Evolutionary conservation across 352 stramenopile species (phyloP).

Genomic region (Poterioochromonas sp.): DNA sequence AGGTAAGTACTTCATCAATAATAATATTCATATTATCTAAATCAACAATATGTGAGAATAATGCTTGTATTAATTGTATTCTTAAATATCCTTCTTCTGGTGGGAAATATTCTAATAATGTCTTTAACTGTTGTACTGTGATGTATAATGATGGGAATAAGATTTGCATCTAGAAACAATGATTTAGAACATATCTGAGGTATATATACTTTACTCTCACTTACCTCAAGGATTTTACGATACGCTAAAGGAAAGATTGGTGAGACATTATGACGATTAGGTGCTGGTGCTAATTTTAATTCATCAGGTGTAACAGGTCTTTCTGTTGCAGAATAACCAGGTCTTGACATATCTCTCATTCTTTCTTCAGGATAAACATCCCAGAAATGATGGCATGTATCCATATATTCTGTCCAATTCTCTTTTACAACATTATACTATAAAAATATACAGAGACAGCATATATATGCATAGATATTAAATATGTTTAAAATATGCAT

Average conservation of each 20-base stretch:
- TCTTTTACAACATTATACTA: neutral
- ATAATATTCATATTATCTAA: constrained; percentile 5
- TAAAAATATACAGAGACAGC: no score
- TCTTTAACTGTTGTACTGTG: constrained; percentile 14
- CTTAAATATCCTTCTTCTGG: constrained; percentile 6
- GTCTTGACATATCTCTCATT: constrained; percentile 4
- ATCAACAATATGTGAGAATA: constrained; percentile 30
- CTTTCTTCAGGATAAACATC: constrained; percentile 32
- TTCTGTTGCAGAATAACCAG: neutral
- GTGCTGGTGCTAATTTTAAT: neutral
- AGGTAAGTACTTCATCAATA: neutral
- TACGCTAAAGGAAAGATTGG: constrained; percentile 29
- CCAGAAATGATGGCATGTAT: constrained; percentile 20
- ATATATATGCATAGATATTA: no score
- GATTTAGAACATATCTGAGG: neutral
- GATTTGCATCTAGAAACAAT: constrained; percentile 5
- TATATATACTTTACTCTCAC: neutral
- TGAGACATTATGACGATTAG: neutral
- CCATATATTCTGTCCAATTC: constrained; percentile 7
- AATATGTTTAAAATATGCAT: neutral
- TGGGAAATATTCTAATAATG: constrained; percentile 20
- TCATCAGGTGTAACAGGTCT: constrained; percentile 23
- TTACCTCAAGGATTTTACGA: constrained; percentile 6
- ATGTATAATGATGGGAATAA: neutral
- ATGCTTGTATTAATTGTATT: neutral